Conservation (phyloP, 2,329 filamentous ascomycete genomes). For the Fusarium neocosmosporiellum region DNA sequence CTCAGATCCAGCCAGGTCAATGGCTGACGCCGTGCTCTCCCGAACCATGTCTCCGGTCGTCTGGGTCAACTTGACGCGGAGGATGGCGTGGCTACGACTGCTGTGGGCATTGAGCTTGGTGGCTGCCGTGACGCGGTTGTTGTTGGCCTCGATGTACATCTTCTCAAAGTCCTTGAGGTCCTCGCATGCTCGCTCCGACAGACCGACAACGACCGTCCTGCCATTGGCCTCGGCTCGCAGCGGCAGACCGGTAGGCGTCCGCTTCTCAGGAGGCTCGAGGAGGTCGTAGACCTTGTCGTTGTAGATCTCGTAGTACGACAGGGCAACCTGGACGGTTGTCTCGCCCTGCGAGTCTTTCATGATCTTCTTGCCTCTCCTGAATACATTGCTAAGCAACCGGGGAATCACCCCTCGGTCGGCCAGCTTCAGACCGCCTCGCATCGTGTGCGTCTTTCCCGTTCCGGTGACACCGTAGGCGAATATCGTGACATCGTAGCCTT, state of each 20-base stretch:
- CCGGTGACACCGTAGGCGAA: constrained; percentile 96
- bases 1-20: constrained; percentile 94
- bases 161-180: constrained; percentile 91
- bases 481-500: constrained; percentile 86
- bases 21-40: constrained; percentile 89
- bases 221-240: constrained; percentile 87
- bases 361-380: constrained; percentile 85
- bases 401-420: constrained; percentile 91
- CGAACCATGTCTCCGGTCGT: constrained; percentile 74
- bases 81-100: constrained; percentile 88
- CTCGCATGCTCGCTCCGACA: constrained; percentile 84
- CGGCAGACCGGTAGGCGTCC: constrained; percentile 82
- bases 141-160: constrained; percentile 91
- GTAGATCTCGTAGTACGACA: constrained; percentile 97
- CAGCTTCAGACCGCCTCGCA: constrained; percentile 89
- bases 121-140: constrained; percentile 87
- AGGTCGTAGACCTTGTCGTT: constrained; percentile 95
- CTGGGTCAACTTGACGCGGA: constrained; percentile 89
- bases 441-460: constrained; percentile 95
- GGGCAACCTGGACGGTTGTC: constrained; percentile 76
- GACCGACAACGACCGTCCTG: constrained; percentile 86
- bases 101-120: constrained; percentile 95
- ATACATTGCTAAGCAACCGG: constrained; percentile 84
- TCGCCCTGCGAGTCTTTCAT: constrained; percentile 79
- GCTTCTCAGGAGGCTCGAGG: constrained; percentile 88